phyloP scores from a whole-genome alignment of 1,284 basidiomycete species.

The Erythrobasidium hasegawianum region DNA sequence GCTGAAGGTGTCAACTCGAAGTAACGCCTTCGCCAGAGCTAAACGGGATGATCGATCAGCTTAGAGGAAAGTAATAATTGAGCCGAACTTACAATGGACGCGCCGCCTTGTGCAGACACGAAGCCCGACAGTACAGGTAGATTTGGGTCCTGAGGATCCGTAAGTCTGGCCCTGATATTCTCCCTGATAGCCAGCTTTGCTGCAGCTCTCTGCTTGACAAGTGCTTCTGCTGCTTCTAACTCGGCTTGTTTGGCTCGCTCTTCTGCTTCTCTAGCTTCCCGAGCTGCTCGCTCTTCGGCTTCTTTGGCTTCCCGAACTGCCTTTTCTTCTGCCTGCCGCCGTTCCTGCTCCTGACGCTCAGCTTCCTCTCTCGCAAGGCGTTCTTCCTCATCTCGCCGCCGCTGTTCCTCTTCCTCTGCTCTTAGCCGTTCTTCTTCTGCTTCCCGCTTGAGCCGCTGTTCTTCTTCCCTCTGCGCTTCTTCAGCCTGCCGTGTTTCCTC shows the following conservation, averaged over 20 bases:
- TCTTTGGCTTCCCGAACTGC: conserved; percentile 9
- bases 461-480: conserved; percentile 3
- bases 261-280: background rate
- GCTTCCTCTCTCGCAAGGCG: background rate
- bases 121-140: conserved; percentile 22
- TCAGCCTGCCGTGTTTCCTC: conserved; percentile 9
- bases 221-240: conserved; percentile 3
- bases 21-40: conserved; percentile 32
- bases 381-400: background rate
- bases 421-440: background rate
- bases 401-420: conserved; percentile 5
- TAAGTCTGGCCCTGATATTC: conserved; percentile 3
- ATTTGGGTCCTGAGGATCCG: background rate
- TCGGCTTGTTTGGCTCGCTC: conserved; percentile 6
- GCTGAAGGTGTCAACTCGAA: conserved; percentile 8
- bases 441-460: background rate
- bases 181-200: conserved; percentile 6
- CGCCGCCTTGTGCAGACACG: conserved; percentile 27
- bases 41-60: background rate
- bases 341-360: background rate
- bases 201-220: background rate
- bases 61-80: background rate
- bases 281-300: conserved; percentile 4
- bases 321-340: background rate
- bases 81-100: conserved; percentile 24